These are phyloP conservation scores for Elsinoe batatas DNA, from an alignment of 2,329 filamentous ascomycete species.

Conservation along the genomic window DNA sequence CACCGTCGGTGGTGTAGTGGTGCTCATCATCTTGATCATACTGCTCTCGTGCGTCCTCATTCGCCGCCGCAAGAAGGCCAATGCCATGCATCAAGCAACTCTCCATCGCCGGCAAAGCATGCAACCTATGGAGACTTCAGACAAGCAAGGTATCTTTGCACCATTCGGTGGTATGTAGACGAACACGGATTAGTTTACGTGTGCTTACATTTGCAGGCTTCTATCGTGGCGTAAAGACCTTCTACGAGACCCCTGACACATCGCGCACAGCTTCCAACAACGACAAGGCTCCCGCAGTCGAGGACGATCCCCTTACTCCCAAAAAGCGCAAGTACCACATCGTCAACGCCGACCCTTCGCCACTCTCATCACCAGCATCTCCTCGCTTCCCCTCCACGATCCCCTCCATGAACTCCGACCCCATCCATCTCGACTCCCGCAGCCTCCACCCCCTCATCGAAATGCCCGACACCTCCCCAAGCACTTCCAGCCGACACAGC, in stretches of 20 bases:
- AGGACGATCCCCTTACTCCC: background rate
- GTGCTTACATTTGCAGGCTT: background rate
- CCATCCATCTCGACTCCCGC: constrained; percentile 9
- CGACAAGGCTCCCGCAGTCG: background rate
- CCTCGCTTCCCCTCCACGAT: background rate
- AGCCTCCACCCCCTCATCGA: background rate
- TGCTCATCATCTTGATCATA: constrained; percentile 3
- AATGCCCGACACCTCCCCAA: constrained; percentile 10
- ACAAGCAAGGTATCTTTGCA: constrained; percentile 4
- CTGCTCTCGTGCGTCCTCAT: background rate
- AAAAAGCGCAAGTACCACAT: constrained; percentile 3
- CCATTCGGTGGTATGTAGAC: constrained; percentile 5
- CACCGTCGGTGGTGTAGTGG: background rate
- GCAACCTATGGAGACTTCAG: constrained; percentile 3
- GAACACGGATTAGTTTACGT: background rate
- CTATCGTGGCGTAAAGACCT: constrained; percentile 10
- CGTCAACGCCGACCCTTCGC: constrained; percentile 10
- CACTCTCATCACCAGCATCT: background rate
- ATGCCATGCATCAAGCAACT: constrained; percentile 8
- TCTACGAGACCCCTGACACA: background rate
- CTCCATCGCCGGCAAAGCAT: constrained; percentile 1
- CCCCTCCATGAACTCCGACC: constrained; percentile 3
- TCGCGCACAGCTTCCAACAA: background rate
- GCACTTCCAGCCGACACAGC: background rate
- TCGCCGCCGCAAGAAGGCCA: background rate